phyloP scores from a whole-genome alignment of 2,329 filamentous ascomycete species.

The Ophiostoma sp. region DNA sequence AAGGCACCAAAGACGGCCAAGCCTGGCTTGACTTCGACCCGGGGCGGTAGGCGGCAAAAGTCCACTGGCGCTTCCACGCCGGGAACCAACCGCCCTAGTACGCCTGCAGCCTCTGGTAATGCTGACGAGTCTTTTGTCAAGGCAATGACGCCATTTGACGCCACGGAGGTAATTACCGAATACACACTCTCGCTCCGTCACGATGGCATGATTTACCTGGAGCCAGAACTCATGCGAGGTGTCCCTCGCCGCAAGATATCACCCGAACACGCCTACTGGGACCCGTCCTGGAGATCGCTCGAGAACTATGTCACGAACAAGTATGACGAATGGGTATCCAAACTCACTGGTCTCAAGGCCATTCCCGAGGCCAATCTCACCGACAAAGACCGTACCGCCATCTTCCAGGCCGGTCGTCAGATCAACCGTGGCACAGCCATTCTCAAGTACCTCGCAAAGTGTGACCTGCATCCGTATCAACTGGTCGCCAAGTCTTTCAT shows the following conservation, averaged over 20 bases:
- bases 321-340: slow-evolving; percentile 45
- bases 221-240: slow-evolving; percentile 48
- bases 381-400: slow-evolving; percentile 38
- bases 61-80: neutral
- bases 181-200: slow-evolving; percentile 43
- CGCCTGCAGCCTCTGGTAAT: neutral
- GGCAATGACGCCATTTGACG: neutral
- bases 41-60: neutral
- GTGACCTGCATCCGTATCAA: slow-evolving; percentile 53
- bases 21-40: neutral
- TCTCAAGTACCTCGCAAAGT: slow-evolving; percentile 47
- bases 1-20: neutral
- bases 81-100: neutral
- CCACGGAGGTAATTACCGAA: slow-evolving; percentile 40
- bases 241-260: slow-evolving; percentile 50
- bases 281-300: slow-evolving; percentile 46
- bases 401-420: slow-evolving; percentile 51
- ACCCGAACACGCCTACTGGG: slow-evolving; percentile 50
- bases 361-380: slow-evolving; percentile 30
- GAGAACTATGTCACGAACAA: slow-evolving; percentile 40
- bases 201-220: slow-evolving; percentile 45
- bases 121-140: neutral
- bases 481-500: slow-evolving; percentile 50
- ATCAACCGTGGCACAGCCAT: slow-evolving; percentile 50
- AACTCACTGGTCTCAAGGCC: slow-evolving; percentile 41